phyloP scores from a whole-genome alignment of 208 protist genomes.

The Crithidia mellificae region DNA sequence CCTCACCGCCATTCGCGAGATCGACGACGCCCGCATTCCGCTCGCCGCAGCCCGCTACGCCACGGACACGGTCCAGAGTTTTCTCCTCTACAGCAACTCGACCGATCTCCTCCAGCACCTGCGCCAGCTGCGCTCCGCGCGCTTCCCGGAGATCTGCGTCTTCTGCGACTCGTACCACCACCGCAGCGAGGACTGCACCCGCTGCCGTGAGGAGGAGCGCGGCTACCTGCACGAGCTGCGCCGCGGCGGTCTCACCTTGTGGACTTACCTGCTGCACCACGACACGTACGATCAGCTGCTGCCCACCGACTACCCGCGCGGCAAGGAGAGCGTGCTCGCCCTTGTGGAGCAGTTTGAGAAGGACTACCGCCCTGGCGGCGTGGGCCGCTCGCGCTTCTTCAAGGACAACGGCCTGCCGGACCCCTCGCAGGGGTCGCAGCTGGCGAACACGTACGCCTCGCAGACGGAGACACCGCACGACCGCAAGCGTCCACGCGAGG shows the following conservation, averaged over 20 bases:
- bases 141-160: slow-evolving; percentile 84
- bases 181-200: slow-evolving; percentile 57
- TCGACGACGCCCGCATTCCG: slow-evolving; percentile 70
- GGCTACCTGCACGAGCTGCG: slow-evolving; percentile 76
- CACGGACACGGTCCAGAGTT: slow-evolving; percentile 80
- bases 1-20: slow-evolving; percentile 60
- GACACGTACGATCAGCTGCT: slow-evolving; percentile 74
- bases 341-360: slow-evolving; percentile 63
- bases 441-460: slow-evolving; percentile 35
- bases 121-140: slow-evolving; percentile 49
- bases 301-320: slow-evolving; percentile 59
- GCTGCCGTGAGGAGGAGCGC: slow-evolving; percentile 51
- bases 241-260: slow-evolving; percentile 60
- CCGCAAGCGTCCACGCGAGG: slow-evolving; percentile 12
- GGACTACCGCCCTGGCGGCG: slow-evolving; percentile 79
- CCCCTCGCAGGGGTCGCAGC: slow-evolving; percentile 7
- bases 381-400: slow-evolving; percentile 66
- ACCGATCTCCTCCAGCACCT: slow-evolving; percentile 78
- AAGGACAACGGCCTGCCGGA: slow-evolving; percentile 66
- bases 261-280: slow-evolving; percentile 64
- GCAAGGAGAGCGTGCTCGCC: slow-evolving; percentile 53
- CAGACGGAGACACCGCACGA: not conserved
- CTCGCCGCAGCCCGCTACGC: slow-evolving; percentile 84
- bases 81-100: slow-evolving; percentile 76
- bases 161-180: slow-evolving; percentile 85